Percentiles rank a stretch among this genome's conserved stretches.
These are phyloP conservation scores for Trypanosoma rangeli DNA, from an alignment of 208 protist species.

Conservation along the genomic window DNA sequence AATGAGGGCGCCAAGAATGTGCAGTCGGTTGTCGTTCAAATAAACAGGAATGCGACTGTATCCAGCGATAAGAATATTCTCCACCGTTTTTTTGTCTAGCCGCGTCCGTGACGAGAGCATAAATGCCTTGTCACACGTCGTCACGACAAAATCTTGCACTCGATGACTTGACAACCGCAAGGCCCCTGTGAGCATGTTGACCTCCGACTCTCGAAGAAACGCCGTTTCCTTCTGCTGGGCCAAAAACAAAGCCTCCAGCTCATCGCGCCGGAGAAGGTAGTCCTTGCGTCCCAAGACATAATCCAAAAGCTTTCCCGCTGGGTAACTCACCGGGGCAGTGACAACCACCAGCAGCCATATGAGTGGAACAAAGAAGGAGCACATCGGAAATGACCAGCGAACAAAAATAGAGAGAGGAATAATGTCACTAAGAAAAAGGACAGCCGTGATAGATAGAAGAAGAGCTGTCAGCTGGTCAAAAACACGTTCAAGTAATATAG, in stretches of 20 bases:
- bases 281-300: constrained; percentile 59
- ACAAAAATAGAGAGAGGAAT: constrained; percentile 91
- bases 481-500: constrained; percentile 73
- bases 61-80: constrained; percentile 56
- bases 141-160: constrained; percentile 61
- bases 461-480: constrained; percentile 69
- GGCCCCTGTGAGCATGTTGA: constrained; percentile 71
- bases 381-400: constrained; percentile 76
- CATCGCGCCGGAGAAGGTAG: constrained; percentile 59
- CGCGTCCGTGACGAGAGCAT: constrained; percentile 62
- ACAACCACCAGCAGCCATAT: constrained; percentile 74
- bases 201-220: constrained; percentile 59
- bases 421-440: constrained; percentile 91
- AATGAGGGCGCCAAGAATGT: constrained; percentile 87
- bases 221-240: constrained; percentile 36
- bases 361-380: constrained; percentile 49
- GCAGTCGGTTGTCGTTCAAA: constrained; percentile 49
- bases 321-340: constrained; percentile 70
- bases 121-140: constrained; percentile 53
- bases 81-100: constrained; percentile 68
- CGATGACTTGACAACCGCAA: constrained; percentile 68
- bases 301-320: constrained; percentile 81
- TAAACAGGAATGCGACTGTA: constrained; percentile 90
- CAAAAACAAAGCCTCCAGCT: constrained; percentile 73
- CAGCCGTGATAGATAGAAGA: constrained; percentile 78